Percentiles rank a stretch among this genome's conserved stretches.
These are phyloP conservation scores for Phaeosphaeriaceae sp. DNA, from an alignment of 2,329 filamentous ascomycete genomes.

Conservation along the genomic window DNA sequence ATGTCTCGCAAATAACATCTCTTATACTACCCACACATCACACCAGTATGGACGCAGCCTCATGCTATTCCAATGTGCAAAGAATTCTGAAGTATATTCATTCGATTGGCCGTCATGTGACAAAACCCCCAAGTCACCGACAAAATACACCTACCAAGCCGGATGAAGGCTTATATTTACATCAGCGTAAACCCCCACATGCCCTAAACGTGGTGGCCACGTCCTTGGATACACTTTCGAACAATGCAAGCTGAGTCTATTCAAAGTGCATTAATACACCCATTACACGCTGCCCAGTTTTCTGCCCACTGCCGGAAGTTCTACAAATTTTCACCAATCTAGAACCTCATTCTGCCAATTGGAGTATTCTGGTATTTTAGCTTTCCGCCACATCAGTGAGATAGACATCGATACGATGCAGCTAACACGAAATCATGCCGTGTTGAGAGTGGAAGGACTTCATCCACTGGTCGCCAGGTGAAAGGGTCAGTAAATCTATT, in stretches of 20 bases:
- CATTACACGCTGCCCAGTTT: not conserved
- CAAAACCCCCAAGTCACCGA: not conserved
- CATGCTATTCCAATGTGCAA: not conserved
- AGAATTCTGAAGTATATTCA: not conserved
- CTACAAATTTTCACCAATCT: not conserved
- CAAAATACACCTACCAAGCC: slow-evolving; percentile 4
- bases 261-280: slow-evolving; percentile 3
- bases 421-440: not conserved
- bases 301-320: not conserved
- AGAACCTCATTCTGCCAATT: not conserved
- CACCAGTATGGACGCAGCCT: slow-evolving; percentile 2
- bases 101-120: not conserved
- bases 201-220: slow-evolving; percentile 9
- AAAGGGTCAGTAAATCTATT: not conserved
- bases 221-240: slow-evolving; percentile 8
- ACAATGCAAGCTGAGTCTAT: slow-evolving; percentile 20
- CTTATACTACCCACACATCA: slow-evolving; percentile 6
- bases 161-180: slow-evolving; percentile 5
- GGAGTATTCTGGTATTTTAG: not conserved
- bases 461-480: not conserved
- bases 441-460: not conserved
- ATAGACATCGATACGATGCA: slow-evolving; percentile 7
- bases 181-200: slow-evolving; percentile 9
- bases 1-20: not conserved
- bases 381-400: not conserved